Percentiles rank a stretch among this genome's conserved stretches.
Evolutionary conservation across 2,329 filamentous ascomycete species (phyloP).

Genomic region (Cytospora piceae): DNA sequence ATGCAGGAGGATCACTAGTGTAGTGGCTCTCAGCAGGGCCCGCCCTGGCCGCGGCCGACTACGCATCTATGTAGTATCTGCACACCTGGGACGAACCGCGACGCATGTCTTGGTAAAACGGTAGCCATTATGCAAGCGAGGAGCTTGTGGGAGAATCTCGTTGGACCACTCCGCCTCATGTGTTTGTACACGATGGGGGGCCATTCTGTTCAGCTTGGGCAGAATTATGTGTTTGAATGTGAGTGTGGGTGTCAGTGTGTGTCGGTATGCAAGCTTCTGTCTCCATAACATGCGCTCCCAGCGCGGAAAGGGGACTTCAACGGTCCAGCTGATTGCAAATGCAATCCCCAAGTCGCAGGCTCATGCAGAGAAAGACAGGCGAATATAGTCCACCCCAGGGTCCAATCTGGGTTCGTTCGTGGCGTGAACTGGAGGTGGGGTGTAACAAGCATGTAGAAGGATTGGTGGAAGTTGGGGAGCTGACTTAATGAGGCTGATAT

Average conservation of each 20-base stretch:
- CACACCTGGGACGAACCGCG: slow-evolving; percentile 25
- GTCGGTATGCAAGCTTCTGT: not conserved
- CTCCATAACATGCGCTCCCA: not conserved
- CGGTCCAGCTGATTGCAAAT: not conserved
- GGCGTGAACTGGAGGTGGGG: not conserved
- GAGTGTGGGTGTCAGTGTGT: not conserved
- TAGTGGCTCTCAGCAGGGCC: not conserved
- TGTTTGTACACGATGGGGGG: not conserved
- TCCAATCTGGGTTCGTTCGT: not conserved
- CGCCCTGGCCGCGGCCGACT: not conserved
- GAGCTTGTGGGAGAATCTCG: slow-evolving; percentile 6
- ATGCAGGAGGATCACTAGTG: slow-evolving; percentile 1
- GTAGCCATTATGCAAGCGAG: slow-evolving; percentile 20
- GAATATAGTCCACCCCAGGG: not conserved
- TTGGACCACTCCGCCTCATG: not conserved
- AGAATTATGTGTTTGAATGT: not conserved
- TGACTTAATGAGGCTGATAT: slow-evolving; percentile 13
- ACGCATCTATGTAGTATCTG: not conserved
- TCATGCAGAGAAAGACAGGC: not conserved
- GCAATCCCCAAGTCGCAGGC: not conserved
- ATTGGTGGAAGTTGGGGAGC: slow-evolving; percentile 20
- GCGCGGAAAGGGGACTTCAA: not conserved
- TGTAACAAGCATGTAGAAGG: not conserved
- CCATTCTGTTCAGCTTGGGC: not conserved
- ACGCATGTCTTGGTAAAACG: slow-evolving; percentile 19